Conservation (phyloP, 495 filamentous ascomycete species). For the Penicillium daleae region DNA sequence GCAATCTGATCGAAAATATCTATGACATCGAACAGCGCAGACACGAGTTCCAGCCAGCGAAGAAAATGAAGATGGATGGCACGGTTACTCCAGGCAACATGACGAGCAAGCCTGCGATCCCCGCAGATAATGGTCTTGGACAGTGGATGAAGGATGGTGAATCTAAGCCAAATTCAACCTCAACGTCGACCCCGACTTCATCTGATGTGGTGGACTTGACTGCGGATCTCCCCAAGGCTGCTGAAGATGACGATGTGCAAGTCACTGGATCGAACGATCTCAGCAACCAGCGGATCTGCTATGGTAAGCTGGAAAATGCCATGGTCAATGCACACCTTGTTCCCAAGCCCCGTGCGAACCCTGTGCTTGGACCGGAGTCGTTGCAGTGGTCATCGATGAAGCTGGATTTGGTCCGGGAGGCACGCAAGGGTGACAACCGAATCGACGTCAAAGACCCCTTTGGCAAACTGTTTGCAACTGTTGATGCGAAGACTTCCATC, state of each 20-base stretch:
- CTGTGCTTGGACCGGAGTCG: slow-evolving; percentile 42
- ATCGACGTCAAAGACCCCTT: slow-evolving; percentile 74
- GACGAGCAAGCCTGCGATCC: slow-evolving; percentile 41
- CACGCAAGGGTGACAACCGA: slow-evolving; percentile 53
- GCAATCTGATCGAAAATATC: slow-evolving; percentile 64
- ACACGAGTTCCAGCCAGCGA: slow-evolving; percentile 60
- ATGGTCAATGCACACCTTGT: slow-evolving; percentile 69
- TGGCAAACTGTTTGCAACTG: slow-evolving; percentile 70
- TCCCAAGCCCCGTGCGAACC: slow-evolving; percentile 63
- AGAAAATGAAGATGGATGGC: slow-evolving; percentile 63
- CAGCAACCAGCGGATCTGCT: slow-evolving; percentile 73
- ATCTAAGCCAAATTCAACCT: slow-evolving; percentile 32
- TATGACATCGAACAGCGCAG: slow-evolving; percentile 71
- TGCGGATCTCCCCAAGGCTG: slow-evolving; percentile 39
- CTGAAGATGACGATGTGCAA: slow-evolving; percentile 48
- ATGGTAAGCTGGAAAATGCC: slow-evolving; percentile 74
- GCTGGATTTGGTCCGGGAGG: slow-evolving; percentile 61
- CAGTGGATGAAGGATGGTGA: slow-evolving; percentile 64
- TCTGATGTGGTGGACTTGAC: slow-evolving; percentile 68
- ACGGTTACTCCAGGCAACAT: slow-evolving; percentile 44
- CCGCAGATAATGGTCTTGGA: slow-evolving; percentile 60
- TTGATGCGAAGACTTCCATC: slow-evolving; percentile 69
- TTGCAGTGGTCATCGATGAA: slow-evolving; percentile 73
- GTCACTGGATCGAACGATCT: slow-evolving; percentile 49
- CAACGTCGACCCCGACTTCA: slow-evolving; percentile 23